Evolutionary conservation across 305 asterid genomes (phyloP).

Genomic region (Fraxinus albicans): DNA sequence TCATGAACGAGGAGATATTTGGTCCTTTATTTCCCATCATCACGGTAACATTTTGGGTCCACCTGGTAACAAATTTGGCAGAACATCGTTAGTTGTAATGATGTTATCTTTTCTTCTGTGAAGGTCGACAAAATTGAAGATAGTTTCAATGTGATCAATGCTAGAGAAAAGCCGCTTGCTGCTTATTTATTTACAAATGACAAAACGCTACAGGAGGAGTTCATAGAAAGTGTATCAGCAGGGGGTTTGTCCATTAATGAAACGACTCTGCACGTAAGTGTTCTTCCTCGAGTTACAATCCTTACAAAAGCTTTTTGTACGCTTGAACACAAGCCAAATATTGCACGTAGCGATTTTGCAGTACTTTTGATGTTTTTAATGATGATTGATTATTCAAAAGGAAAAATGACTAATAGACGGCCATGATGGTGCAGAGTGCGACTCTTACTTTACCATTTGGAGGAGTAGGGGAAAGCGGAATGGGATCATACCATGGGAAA

Average conservation of each 20-base stretch:
- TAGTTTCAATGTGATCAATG: constrained; percentile 45
- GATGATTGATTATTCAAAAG: background rate
- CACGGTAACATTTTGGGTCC: constrained; percentile 40
- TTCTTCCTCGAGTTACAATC: background rate
- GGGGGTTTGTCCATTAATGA: constrained; percentile 76
- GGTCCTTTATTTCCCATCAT: constrained; percentile 84
- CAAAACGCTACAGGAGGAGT: constrained; percentile 71
- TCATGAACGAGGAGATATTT: constrained; percentile 87
- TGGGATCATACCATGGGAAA: constrained; percentile 75
- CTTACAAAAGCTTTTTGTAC: too few species aligned
- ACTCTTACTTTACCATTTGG: constrained; percentile 47
- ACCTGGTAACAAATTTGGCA: background rate
- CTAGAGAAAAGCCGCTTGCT: constrained; percentile 87
- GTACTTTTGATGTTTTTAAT: background rate
- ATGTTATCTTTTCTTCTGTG: constrained; percentile 10
- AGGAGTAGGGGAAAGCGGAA: constrained; percentile 83
- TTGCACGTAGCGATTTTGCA: background rate
- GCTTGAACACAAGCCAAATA: background rate
- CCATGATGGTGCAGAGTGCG: constrained; percentile 30
- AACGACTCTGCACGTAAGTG: constrained; percentile 61
- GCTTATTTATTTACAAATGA: constrained; percentile 75
- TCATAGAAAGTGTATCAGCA: constrained; percentile 58
- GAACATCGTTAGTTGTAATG: background rate
- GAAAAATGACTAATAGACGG: background rate
- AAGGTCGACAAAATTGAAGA: constrained; percentile 75